phyloP scores from a whole-genome alignment of 164 flowering plant genomes.

The Malania oleifera region DNA sequence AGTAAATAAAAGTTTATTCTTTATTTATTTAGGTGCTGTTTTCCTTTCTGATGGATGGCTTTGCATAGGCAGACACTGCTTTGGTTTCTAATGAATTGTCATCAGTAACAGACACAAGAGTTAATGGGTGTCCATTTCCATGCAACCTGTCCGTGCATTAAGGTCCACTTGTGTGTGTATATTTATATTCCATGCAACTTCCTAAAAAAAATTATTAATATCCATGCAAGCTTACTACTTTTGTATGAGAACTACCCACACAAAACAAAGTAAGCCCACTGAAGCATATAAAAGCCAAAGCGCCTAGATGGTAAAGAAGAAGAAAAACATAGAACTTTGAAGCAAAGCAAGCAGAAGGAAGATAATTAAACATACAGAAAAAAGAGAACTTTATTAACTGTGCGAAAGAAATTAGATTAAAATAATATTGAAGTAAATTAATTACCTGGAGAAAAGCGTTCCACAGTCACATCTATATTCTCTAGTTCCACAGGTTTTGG shows the following conservation, averaged over 20 bases:
- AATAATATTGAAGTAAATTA: not conserved
- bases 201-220: too few species aligned
- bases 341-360: not conserved
- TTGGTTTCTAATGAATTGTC: constrained; percentile 14
- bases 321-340: too few species aligned
- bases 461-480: constrained; percentile 95
- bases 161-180: too few species aligned
- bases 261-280: constrained; percentile 14
- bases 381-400: too few species aligned
- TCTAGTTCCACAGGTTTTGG: constrained; percentile 84
- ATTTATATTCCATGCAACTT: constrained; percentile 31
- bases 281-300: constrained; percentile 7
- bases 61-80: not conserved
- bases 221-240: constrained; percentile 16
- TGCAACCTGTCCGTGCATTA: constrained; percentile 26
- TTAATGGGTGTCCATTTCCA: constrained; percentile 29
- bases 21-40: too few species aligned
- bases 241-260: constrained; percentile 15
- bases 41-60: too few species aligned
- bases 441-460: constrained; percentile 84
- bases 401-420: not conserved
- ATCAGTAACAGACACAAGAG: constrained; percentile 22
- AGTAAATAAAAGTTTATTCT: too few species aligned
- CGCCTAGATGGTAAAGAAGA: too few species aligned
- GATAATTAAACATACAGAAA: not conserved